Conservation (phyloP, 257 asterid species). For the Asclepias syriaca region DNA sequence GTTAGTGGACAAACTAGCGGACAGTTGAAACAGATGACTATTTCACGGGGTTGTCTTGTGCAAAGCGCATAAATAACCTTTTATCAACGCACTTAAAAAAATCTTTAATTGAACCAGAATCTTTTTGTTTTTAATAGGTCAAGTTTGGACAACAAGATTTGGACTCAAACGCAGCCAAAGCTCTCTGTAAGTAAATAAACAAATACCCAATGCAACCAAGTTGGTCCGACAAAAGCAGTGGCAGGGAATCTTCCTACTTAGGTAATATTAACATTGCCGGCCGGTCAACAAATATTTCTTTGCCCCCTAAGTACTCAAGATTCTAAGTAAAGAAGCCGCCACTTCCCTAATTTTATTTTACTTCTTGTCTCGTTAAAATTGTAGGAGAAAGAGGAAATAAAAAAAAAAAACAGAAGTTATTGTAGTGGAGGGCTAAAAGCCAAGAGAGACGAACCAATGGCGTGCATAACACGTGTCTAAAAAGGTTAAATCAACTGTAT, state of each 20-base stretch:
- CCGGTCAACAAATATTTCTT: neutral
- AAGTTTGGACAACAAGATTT: neutral
- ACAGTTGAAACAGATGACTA: conserved; percentile 3
- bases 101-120: neutral
- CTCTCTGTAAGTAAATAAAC: neutral
- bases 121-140: neutral
- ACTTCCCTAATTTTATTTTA: neutral
- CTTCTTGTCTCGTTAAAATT: too few relatives aligned
- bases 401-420: neutral
- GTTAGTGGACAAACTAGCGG: neutral
- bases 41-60: conserved; percentile 7
- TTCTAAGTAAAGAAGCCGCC: neutral
- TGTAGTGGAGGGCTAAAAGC: neutral
- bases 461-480: neutral
- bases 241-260: neutral
- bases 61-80: neutral
- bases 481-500: neutral
- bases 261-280: neutral
- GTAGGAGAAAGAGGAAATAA: too few relatives aligned
- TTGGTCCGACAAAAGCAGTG: conserved; percentile 8
- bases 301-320: neutral
- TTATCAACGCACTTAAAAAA: neutral
- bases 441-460: neutral
- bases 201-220: neutral
- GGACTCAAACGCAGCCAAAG: neutral